Evolutionary conservation across 2,329 filamentous ascomycete species (phyloP).

Genomic region (Boeremia exigua): DNA sequence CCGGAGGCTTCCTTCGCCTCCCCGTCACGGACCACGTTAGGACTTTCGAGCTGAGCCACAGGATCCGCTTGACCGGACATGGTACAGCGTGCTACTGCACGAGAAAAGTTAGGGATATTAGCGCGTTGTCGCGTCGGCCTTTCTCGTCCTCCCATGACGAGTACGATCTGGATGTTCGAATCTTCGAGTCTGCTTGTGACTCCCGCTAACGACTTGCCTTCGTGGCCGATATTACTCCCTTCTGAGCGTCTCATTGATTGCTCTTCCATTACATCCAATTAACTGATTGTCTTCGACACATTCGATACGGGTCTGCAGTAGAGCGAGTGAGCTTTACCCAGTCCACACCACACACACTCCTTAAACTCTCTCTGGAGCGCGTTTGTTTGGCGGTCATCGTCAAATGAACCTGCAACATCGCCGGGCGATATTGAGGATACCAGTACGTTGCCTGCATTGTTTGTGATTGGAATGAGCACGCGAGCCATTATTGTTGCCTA

Average conservation of each 20-base stretch:
- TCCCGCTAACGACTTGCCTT: conserved; percentile 36
- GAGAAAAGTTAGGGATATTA: conserved; percentile 28
- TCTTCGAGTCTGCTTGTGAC: conserved; percentile 29
- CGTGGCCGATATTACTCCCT: conserved; percentile 31
- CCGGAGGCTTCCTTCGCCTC: conserved; percentile 20
- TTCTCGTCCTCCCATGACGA: conserved; percentile 30
- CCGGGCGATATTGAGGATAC: conserved; percentile 62
- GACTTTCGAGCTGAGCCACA: conserved; percentile 15
- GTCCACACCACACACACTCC: conserved; percentile 22
- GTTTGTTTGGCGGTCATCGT: conserved; percentile 91
- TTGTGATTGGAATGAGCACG: conserved; percentile 13
- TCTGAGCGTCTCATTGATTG: conserved; percentile 29
- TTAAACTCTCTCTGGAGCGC: conserved; percentile 64
- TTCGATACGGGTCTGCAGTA: conserved; percentile 18
- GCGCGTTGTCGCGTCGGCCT: conserved; percentile 18
- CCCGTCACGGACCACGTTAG: conserved; percentile 26
- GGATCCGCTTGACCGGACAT: conserved; percentile 18
- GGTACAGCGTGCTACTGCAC: conserved; percentile 22
- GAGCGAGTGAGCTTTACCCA: conserved; percentile 23
- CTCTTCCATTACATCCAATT: conserved; percentile 19
- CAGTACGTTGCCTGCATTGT: conserved; percentile 59
- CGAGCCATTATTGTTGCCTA: conserved; percentile 29
- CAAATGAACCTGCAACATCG: conserved; percentile 97
- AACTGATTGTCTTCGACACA: conserved; percentile 10
- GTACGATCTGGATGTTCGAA: conserved; percentile 33